Base-by-base conservation (phyloP, 257 asterid genomes). In the Schizonepeta tenuifolia region DNA sequence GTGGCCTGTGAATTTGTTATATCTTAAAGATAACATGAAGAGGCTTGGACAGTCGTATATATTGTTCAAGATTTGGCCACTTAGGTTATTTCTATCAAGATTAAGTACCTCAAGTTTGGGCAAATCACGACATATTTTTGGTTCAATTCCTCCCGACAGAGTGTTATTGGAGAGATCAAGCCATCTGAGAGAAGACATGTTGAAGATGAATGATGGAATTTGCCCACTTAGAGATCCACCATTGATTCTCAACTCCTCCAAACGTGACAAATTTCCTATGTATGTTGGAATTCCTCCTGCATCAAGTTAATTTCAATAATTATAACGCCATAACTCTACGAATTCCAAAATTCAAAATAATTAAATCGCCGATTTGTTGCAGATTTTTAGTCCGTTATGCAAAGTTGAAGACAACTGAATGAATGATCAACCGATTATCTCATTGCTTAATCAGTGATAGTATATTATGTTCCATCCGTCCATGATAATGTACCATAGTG, bases 91-190 rank as follows among this genome's bases (percentile, higher is more conserved):
- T 35, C 36, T 36, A 0, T 43, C 3, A 56, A 87, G 81, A 58
- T 17, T 5, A 14, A 85, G 47, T 51, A 0, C 0, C 64, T 81
- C 79, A 15, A 87, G 83, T 63, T 53, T 70, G 11, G 83, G 83
- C 44, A 83, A 86, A 65, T 78, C 76, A 65, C n/a, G 71, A 44
- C 10, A 33, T 31, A 59, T 18, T 55, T 4, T 33, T 20, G n/a
- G 13, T 0, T 86, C 81, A 24, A 85, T 53, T 76, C 77, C 72
- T 76, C 89, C 89, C 3, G 86, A 81, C 1, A 84, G 62, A 67
- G 80, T 82, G 67, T 79, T 79, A 44, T 70, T 70, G 56, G 58
- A 10, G 69, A 76, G 58, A 26, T 79, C 77, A 5, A 79, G 11
- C n/a, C 3, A 0, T 74, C 6, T n/a, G 54, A 79, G 70, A 57